These are phyloP conservation scores for Lactarius indigo DNA, from an alignment of 768 basidiomycete genomes.

Conservation along the genomic window DNA sequence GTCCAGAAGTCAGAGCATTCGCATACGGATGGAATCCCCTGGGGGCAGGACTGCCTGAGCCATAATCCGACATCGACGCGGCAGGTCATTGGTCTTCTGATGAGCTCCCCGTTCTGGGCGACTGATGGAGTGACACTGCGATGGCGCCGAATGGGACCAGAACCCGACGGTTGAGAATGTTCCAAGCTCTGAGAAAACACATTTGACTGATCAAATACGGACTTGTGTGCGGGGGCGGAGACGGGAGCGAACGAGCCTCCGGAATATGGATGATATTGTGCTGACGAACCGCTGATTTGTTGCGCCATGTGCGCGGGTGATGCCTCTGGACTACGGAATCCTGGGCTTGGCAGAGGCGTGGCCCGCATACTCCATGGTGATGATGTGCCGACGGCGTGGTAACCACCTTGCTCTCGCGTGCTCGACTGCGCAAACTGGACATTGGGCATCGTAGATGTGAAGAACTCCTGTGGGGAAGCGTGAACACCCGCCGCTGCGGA, in stretches of 20 bases:
- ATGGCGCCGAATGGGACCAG: conserved; percentile 66
- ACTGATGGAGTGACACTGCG: conserved; percentile 75
- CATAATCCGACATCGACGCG: conserved; percentile 25
- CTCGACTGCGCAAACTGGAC: conserved; percentile 19
- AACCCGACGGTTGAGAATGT: conserved; percentile 30
- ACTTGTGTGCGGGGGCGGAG: conserved; percentile 69
- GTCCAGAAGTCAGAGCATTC: conserved; percentile 20
- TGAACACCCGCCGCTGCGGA: conserved; percentile 1
- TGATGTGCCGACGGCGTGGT: conserved; percentile 14
- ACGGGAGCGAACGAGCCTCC: conserved; percentile 41
- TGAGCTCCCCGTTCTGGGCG: conserved; percentile 45
- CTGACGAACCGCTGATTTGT: conserved; percentile 19
- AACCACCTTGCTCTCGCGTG: conserved; percentile 19
- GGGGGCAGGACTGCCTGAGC: conserved; percentile 21
- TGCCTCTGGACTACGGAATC: conserved; percentile 20
- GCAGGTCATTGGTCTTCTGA: conserved; percentile 45
- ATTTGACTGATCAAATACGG: conserved; percentile 55
- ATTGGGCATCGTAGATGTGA: conserved; percentile 14
- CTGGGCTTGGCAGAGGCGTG: conserved; percentile 19
- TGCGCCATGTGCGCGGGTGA: conserved; percentile 21
- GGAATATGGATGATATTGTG: conserved; percentile 11
- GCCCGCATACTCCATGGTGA: conserved; percentile 18
- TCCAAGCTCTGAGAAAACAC: conserved; percentile 48
- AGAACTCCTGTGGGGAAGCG: conserved; percentile 1
- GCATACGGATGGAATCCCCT: conserved; percentile 38